phyloP scores from a whole-genome alignment of 805 yeast species.

The Cyberlindnera maritima region DNA sequence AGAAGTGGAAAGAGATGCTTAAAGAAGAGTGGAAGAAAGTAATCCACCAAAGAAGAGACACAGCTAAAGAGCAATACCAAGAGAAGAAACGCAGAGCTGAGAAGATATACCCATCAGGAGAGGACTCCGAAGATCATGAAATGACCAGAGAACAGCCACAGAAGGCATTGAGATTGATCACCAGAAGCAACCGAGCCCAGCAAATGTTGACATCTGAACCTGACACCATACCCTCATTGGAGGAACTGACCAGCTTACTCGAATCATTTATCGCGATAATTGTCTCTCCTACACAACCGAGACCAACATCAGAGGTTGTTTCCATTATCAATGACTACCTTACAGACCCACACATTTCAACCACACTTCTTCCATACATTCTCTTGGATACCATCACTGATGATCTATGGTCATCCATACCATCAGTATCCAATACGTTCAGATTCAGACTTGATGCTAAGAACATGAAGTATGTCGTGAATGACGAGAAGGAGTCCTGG shows the following conservation, averaged over 20 bases:
- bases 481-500: background rate
- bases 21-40: background rate
- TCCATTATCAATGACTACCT: background rate
- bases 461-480: conserved; percentile 1
- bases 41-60: conserved; percentile 4
- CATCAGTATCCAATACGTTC: background rate
- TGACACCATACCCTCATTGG: too few relatives aligned
- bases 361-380: conserved; percentile 4
- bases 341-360: background rate
- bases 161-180: too few relatives aligned
- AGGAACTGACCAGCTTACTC: too few relatives aligned
- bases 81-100: background rate
- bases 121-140: background rate
- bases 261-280: background rate
- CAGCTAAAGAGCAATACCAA: conserved; percentile 2
- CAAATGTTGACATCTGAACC: too few relatives aligned
- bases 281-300: background rate
- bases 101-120: background rate
- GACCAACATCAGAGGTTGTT: background rate
- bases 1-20: background rate
- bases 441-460: conserved; percentile 3
- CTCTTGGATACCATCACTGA: conserved; percentile 4
- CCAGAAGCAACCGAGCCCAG: too few relatives aligned
- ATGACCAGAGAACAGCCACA: background rate
- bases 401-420: background rate